Evolutionary conservation across 768 basidiomycete genomes (phyloP).

Genomic region (Clitopilus hobsonii): DNA sequence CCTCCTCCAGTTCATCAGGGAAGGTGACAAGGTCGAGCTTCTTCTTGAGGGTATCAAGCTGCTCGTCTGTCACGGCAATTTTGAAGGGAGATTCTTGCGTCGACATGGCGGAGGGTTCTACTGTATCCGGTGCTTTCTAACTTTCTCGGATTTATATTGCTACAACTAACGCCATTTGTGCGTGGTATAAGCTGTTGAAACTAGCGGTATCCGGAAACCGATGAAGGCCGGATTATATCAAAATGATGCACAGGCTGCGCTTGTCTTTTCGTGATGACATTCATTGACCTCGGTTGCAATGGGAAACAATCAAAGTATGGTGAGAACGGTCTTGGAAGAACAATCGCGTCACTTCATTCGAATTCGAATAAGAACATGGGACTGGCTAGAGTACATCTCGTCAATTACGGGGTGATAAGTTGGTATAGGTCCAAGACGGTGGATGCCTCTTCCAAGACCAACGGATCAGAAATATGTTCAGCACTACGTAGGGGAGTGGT

Average conservation of each 20-base stretch:
- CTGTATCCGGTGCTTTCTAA: too few relatives aligned
- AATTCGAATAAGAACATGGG: constrained; percentile 4
- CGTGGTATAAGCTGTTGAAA: neutral
- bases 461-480: constrained; percentile 1
- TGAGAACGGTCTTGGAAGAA: neutral
- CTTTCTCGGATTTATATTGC: too few relatives aligned
- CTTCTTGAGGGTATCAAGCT: constrained; percentile 32
- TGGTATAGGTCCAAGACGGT: constrained; percentile 11
- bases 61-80: constrained; percentile 39
- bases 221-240: neutral
- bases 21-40: constrained; percentile 46
- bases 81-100: constrained; percentile 31
- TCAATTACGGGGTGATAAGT: constrained; percentile 8
- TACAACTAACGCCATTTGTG: neutral
- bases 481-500: constrained; percentile 2
- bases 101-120: too few relatives aligned
- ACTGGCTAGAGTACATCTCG: constrained; percentile 9
- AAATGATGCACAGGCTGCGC: neutral
- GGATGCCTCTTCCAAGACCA: neutral
- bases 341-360: constrained; percentile 9
- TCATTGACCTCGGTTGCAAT: neutral
- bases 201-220: neutral
- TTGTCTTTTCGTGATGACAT: neutral
- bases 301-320: neutral
- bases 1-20: constrained; percentile 54